A percentile compares a stretch with the other conserved stretches of the same genome.
These are phyloP conservation scores for Platanthera guangdongensis DNA, from an alignment of 106 monocot genomes.

Conservation along the genomic window DNA sequence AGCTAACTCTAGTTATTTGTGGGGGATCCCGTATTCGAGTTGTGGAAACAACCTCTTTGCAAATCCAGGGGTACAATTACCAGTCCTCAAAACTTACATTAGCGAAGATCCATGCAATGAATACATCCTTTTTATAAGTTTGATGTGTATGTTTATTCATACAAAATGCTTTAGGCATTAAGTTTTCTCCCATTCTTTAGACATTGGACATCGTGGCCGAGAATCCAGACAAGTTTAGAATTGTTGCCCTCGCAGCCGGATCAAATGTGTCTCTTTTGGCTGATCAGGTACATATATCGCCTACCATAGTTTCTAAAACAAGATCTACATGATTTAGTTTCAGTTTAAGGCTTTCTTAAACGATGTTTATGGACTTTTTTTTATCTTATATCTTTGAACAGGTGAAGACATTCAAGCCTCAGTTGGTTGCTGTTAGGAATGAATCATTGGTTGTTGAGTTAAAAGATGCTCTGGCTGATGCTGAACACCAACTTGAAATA, in stretches of 20 bases:
- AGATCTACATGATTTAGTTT: background rate
- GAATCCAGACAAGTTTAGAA: conserved; percentile 83
- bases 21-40: no score
- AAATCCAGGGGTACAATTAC: no score
- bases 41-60: no score
- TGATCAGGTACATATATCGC: conserved; percentile 48
- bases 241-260: conserved; percentile 94
- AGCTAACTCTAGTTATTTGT: no score
- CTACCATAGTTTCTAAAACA: background rate
- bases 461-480: conserved; percentile 82
- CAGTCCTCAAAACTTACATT: no score
- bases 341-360: background rate
- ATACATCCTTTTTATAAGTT: no score
- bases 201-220: conserved; percentile 91
- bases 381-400: conserved; percentile 12
- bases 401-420: conserved; percentile 87
- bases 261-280: conserved; percentile 94
- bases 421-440: conserved; percentile 78
- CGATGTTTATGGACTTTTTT: background rate
- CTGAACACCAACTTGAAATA: conserved; percentile 81
- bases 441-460: conserved; percentile 66
- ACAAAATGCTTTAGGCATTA: no score
- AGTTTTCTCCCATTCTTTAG: conserved; percentile 16
- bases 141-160: no score
- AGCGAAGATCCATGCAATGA: no score